Evolutionary conservation across 768 basidiomycete species (phyloP), one percentile per base, ranked within the genome.

Genomic region (Hydnomerulius pinastri): DNA sequence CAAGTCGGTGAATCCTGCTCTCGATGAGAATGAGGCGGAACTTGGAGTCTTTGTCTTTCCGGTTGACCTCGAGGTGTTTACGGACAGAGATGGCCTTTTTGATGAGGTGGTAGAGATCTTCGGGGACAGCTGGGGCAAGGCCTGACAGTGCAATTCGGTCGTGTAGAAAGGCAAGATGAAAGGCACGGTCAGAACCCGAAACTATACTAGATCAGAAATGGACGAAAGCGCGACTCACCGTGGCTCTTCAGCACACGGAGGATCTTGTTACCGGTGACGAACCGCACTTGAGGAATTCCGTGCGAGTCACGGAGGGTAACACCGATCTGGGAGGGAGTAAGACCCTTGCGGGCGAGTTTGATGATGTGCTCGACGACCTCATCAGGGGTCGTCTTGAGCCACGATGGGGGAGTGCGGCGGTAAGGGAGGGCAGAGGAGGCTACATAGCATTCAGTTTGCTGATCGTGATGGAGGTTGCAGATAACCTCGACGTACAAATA

Each of bases 11-110:
- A 74, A 99, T 98, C 63, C 96, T 85, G 61, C 93, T 96, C 82
- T 99, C 96, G 81, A 99, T 96, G 65, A 98, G 79, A 80, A 98
- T 98, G 66, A 98, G 86, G 71, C 95, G 92, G 81, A 85, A 86
- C 68, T 86, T 96, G 73, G 91, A 92, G 82, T 98, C 95, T 81
- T 93, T 96, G 83, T 99, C 96, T 74, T 95, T 96, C 71, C 96
- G 87, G 88, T 97, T 98, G 66, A 82, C 80, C 75, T 97, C 92
- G 62, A 99, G 84, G 76, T 98, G 96, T 82, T 98, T 98, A 76
- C 95, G 93, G 68, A 99, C 93, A 64, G 92, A 81, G 68, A 99
- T 94, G 72, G 96, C 96, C 86, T 98, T 99, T 87, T 98, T 98
- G 85, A 98, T 88, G 74, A 97, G 87, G 83, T 93, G 88, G 89